Percentiles rank a stretch among this genome's conserved stretches.
Evolutionary conservation across 1,284 basidiomycete genomes (phyloP).

Genomic region (Sanghuangporus sanghuang): DNA sequence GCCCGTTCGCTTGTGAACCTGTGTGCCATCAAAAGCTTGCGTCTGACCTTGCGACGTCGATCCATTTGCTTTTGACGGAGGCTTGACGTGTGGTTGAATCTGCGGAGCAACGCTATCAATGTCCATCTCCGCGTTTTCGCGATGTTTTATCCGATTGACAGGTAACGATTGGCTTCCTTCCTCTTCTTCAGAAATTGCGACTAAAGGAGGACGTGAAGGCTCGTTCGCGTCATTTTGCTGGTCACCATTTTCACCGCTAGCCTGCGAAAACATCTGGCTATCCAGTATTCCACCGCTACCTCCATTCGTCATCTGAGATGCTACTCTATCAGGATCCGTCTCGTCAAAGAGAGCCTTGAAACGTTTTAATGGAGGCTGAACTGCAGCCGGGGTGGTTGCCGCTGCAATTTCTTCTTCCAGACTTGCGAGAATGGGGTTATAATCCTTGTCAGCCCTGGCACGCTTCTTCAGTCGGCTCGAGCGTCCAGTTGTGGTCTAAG

Average conservation of each 20-base stretch:
- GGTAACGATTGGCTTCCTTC: slow-evolving; percentile 34
- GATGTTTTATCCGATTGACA: slow-evolving; percentile 17
- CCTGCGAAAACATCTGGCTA: slow-evolving; percentile 5
- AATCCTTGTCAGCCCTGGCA: slow-evolving; percentile 7
- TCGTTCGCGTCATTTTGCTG: slow-evolving; percentile 16
- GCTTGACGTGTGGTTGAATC: not conserved
- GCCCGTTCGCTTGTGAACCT: not conserved
- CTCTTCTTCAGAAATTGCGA: slow-evolving; percentile 47
- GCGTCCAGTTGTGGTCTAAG: not conserved
- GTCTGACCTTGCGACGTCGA: not conserved
- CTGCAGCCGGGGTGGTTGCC: slow-evolving; percentile 12
- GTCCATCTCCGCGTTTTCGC: slow-evolving; percentile 37
- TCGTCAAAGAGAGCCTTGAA: slow-evolving; percentile 68
- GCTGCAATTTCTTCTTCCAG: slow-evolving; percentile 15
- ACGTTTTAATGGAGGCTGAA: slow-evolving; percentile 59
- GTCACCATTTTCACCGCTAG: slow-evolving; percentile 21
- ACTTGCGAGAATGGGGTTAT: slow-evolving; percentile 8
- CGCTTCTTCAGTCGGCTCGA: slow-evolving; percentile 13
- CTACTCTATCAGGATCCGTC: slow-evolving; percentile 45
- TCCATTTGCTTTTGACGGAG: slow-evolving; percentile 17
- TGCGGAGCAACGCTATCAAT: slow-evolving; percentile 19
- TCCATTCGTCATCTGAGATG: slow-evolving; percentile 13
- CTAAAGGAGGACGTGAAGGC: slow-evolving; percentile 9
- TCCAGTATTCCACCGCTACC: slow-evolving; percentile 16
- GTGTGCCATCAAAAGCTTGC: not conserved